Evolutionary conservation across 179 eudicot species (phyloP), one percentile per base, ranked within the genome.

Genomic region (Spergularia azorica): DNA sequence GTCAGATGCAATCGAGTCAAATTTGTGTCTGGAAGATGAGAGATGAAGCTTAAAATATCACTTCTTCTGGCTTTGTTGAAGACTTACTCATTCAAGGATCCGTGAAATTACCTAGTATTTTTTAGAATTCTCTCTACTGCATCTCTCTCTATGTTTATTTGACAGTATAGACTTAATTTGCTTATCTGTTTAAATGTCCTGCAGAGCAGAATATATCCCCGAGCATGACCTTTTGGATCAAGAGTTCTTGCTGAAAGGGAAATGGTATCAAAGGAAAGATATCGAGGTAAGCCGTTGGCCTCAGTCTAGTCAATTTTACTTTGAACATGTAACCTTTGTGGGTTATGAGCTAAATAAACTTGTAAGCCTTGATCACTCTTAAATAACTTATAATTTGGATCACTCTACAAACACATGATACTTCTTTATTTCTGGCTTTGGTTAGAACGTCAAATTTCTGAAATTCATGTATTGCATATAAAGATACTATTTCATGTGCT

Each of bases 261-360:
- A 91, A 83, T 94, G 92, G 98, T 93, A 88, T 82, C 90, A 88
- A 62, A 88, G 99, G 84, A 95, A 89, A 83, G 99, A 95, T 86
- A 76, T 91, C 57, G 98, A 93, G 97, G 99, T 95, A 81, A 85
- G 84, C 43, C 79, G 21, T 65, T 73, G 73, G 52, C 61, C 50
- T 74, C 20, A 8, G 50, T 32, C 52, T 38, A 61, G 55, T 54
- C 21, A 17, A 14, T 59, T 41, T 63, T 55, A 17, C 21, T 71
- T 55, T 51, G 7, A 9, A 18, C n/a, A 18, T 17, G 17, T 64
- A 20, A 15, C 26, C 15, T 3, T 63, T 56, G 10, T 60, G 10
- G 32, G 63, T 55, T 52, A 51, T 55, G 46, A 5, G 14, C 16
- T 56, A 32, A 16, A 51, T 18, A 51, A 3, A 1, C 20, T 16